Evolutionary conservation across 768 basidiomycete genomes (phyloP).

Genomic region (Mycena vitilis): DNA sequence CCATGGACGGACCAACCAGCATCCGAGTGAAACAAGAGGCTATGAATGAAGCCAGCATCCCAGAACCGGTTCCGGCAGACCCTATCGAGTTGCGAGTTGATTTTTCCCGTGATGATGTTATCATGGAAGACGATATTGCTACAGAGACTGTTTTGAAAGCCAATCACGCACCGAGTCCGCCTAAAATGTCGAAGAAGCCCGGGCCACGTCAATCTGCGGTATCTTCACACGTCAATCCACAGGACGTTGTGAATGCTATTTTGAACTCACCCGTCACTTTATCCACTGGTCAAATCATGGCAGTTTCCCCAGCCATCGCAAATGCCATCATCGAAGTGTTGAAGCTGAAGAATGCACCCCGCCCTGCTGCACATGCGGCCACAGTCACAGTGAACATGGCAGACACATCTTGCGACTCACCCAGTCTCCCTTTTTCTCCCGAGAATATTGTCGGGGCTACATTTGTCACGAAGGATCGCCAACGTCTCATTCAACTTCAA

Average conservation of each 20-base stretch:
- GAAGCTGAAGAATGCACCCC: not conserved
- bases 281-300: conserved; percentile 9
- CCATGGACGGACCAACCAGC: not conserved
- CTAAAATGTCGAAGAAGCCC: conserved; percentile 1
- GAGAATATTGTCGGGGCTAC: conserved; percentile 11
- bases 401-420: not conserved
- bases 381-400: not conserved
- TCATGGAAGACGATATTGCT: conserved; percentile 10
- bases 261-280: not conserved
- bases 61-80: not conserved
- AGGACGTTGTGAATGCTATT: not conserved
- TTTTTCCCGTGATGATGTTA: conserved; percentile 9
- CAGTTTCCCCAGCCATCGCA: conserved; percentile 2
- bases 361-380: not conserved
- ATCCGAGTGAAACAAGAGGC: not conserved
- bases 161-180: not conserved
- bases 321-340: conserved; percentile 12
- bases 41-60: not conserved
- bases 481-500: conserved; percentile 13
- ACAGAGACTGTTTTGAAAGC: conserved; percentile 3
- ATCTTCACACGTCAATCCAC: not conserved
- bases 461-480: conserved; percentile 14
- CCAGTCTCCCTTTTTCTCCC: no score
- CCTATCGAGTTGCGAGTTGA: conserved; percentile 2
- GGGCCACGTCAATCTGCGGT: conserved; percentile 20